These are phyloP conservation scores for Ophiostoma quercus DNA, from an alignment of 2,329 filamentous ascomycete genomes.

Conservation along the genomic window DNA sequence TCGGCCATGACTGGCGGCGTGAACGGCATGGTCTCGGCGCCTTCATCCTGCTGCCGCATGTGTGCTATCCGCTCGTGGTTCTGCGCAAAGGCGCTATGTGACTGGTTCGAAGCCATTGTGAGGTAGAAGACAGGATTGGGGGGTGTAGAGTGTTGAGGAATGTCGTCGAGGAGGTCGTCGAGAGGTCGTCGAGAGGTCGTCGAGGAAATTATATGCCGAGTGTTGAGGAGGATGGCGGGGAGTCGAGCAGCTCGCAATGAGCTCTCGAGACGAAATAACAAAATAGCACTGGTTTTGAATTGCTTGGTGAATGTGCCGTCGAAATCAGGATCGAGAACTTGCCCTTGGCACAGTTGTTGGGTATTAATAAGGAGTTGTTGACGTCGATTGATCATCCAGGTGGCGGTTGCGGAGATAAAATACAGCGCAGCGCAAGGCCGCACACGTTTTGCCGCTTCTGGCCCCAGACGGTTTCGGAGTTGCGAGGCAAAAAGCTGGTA, in stretches of 20 bases:
- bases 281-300: not conserved
- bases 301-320: not conserved
- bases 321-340: not conserved
- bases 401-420: conserved; percentile 10
- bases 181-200: not conserved
- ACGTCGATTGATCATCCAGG: conserved; percentile 6
- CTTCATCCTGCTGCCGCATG: conserved; percentile 32
- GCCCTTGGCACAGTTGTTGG: not conserved
- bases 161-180: not conserved
- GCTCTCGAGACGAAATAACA: conserved; percentile 17
- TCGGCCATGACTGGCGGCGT: conserved; percentile 36
- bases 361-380: not conserved
- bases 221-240: conserved; percentile 2
- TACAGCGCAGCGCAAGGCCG: not conserved
- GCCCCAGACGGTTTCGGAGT: conserved; percentile 2
- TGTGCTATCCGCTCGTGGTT: conserved; percentile 38
- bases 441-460: not conserved
- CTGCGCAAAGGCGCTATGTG: conserved; percentile 31
- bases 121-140: not conserved
- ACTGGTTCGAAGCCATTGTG: conserved; percentile 21
- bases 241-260: conserved; percentile 20
- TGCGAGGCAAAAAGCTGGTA: conserved; percentile 4
- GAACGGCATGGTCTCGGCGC: conserved; percentile 31
- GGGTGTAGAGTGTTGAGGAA: not conserved
- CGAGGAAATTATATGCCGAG: not conserved